These are phyloP conservation scores for Jatropha multifida DNA, from an alignment of 441 rosid species.

Conservation along the genomic window DNA sequence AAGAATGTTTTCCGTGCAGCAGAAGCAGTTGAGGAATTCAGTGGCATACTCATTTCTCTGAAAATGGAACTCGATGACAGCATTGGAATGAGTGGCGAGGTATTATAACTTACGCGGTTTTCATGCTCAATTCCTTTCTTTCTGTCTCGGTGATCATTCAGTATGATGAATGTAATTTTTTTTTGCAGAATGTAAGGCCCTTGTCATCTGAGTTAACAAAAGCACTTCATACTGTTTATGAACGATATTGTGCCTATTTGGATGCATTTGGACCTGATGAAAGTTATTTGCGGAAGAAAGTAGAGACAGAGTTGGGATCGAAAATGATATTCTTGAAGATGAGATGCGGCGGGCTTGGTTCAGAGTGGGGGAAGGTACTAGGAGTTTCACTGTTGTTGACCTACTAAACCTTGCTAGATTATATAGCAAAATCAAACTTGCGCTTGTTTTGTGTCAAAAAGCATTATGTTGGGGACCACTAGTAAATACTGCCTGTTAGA, in stretches of 20 bases:
- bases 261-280: slow-evolving; percentile 80
- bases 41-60: slow-evolving; percentile 63
- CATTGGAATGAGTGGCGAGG: slow-evolving; percentile 93
- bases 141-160: background rate
- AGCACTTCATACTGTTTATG: slow-evolving; percentile 55
- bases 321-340: slow-evolving; percentile 96
- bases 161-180: slow-evolving; percentile 10
- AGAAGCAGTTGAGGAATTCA: slow-evolving; percentile 88
- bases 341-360: slow-evolving; percentile 84
- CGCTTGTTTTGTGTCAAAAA: background rate
- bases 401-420: background rate
- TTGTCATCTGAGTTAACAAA: slow-evolving; percentile 48
- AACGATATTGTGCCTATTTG: slow-evolving; percentile 66
- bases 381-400: background rate
- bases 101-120: slow-evolving; percentile 24
- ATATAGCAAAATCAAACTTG: background rate
- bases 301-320: slow-evolving; percentile 88
- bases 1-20: slow-evolving; percentile 69
- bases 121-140: background rate
- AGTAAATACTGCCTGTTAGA: background rate
- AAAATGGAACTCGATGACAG: slow-evolving; percentile 91
- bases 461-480: background rate
- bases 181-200: slow-evolving; percentile 66
- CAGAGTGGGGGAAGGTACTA: slow-evolving; percentile 94
- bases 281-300: slow-evolving; percentile 73